phyloP scores from a whole-genome alignment of 176 grass and related monocot species.

The Zea luxurians region DNA sequence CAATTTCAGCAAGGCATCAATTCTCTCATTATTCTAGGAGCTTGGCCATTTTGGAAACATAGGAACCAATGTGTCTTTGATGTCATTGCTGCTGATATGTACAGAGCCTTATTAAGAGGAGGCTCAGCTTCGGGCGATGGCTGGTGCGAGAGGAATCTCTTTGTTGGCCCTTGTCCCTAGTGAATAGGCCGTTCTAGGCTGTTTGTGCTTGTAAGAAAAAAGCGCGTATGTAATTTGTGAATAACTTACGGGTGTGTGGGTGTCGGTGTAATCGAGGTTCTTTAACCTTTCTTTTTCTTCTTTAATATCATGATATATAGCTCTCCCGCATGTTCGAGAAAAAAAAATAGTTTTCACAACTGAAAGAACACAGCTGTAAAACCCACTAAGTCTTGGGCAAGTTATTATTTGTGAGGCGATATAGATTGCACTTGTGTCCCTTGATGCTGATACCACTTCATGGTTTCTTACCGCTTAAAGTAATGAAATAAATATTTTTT shows the following conservation, averaged over 20 bases:
- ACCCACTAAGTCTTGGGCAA: not conserved
- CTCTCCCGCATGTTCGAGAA: no score
- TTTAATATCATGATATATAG: no score
- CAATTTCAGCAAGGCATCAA: no score
- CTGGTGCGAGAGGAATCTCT: not conserved
- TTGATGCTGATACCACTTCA: conserved; percentile 16
- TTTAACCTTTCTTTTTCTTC: not conserved
- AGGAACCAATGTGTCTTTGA: no score
- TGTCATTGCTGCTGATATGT: no score
- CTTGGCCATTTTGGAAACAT: no score
- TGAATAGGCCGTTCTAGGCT: no score
- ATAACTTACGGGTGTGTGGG: not conserved
- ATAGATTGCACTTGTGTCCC: not conserved
- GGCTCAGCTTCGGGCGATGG: no score
- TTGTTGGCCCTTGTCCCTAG: not conserved
- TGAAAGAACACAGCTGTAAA: conserved; percentile 19
- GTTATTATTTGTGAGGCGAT: conserved; percentile 19
- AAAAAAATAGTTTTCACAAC: not conserved
- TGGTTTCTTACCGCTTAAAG: conserved; percentile 14
- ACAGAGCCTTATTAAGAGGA: no score
- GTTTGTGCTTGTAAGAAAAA: no score
- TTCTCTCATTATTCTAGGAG: no score
- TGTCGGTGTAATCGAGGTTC: not conserved
- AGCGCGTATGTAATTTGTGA: not conserved
- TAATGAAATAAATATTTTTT: not conserved